These are phyloP conservation scores for Fusarium sp. DNA, from an alignment of 2,329 filamentous ascomycete genomes.

Conservation along the genomic window DNA sequence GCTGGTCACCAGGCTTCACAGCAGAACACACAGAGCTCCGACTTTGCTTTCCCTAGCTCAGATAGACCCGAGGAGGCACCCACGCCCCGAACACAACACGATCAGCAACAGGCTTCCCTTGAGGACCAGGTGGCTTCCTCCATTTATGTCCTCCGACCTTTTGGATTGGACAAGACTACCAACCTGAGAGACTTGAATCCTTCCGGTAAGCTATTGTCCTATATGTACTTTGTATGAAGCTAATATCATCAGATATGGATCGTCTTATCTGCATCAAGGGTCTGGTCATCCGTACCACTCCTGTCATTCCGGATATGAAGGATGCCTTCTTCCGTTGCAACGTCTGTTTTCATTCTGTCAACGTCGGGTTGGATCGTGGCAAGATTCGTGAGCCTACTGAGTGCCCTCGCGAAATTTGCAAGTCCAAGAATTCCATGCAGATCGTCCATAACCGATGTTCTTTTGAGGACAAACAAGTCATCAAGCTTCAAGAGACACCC, in stretches of 20 bases:
- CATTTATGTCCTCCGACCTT: constrained; percentile 88
- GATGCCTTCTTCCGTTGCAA: constrained; percentile 98
- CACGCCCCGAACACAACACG: constrained; percentile 56
- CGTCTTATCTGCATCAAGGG: constrained; percentile 96
- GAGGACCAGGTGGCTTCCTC: constrained; percentile 85
- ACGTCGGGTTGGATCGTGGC: constrained; percentile 92
- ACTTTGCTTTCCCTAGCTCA: constrained; percentile 82
- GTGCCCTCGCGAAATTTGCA: constrained; percentile 85
- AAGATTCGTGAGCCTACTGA: constrained; percentile 94
- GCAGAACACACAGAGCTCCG: constrained; percentile 71
- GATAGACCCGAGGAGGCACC: constrained; percentile 68
- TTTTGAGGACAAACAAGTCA: constrained; percentile 98
- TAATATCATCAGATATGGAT: constrained; percentile 79
- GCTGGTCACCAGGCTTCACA: constrained; percentile 60
- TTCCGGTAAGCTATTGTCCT: constrained; percentile 64
- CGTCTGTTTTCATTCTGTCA: constrained; percentile 89
- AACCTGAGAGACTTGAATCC: constrained; percentile 96
- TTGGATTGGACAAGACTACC: constrained; percentile 85
- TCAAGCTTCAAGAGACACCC: constrained; percentile 97
- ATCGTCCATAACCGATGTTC: constrained; percentile 95
- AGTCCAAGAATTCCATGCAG: constrained; percentile 94
- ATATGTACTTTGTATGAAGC: not conserved
- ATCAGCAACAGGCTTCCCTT: constrained; percentile 66
- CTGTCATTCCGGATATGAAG: constrained; percentile 99
- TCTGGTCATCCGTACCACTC: constrained; percentile 93